Evolutionary conservation across 306 rosid species (phyloP), one percentile per base, ranked within the genome.

Genomic region (apple (Malus domestica)): DNA sequence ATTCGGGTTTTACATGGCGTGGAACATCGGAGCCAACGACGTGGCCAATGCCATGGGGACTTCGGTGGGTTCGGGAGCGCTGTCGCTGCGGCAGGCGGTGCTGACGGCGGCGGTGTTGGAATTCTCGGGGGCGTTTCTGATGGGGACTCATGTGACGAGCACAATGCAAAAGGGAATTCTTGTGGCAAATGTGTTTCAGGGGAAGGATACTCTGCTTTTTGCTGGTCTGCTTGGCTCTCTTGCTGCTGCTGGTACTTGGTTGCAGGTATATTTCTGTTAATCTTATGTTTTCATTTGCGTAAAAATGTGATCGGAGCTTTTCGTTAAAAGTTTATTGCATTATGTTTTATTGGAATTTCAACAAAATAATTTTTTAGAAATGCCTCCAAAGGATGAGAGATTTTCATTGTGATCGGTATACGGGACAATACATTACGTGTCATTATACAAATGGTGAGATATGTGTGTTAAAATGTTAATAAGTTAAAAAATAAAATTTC

Each of bases 11-110:
- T 96, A 96, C 84, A 96, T 96, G 99, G 99, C 98, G 40, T 96
- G 99, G 99, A 96, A 96, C 78, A 96, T 96, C 23, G 99, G 99
- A 15, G 98, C 99, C 29, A 96, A 96, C 61, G 99, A 96, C 62
- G 99, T 96, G 78, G 99, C 99, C 1, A 96, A 96, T 77, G 99
- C 99, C 1, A 96, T 96, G 99, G 99, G 99, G 4, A 96, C 99
- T 10, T 96, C 98, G 7, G 99, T 92, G 49, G 99, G 99, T 1
- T 96, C 99, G 0, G 99, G 99, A 3, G 99, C 99, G 2, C 62
- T 96, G 87, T 74, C 96, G 15, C 83, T 96, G 4, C 71, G 97
- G 60, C 99, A 96, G 76, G 99, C 99, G 2, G 98, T 92, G 66
- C 0, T 92, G 60, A 90, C 83, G 1, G 99, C 99, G 16, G 99